These are phyloP conservation scores for Ilex asprella DNA, from an alignment of 257 asterid genomes.

Conservation along the genomic window DNA sequence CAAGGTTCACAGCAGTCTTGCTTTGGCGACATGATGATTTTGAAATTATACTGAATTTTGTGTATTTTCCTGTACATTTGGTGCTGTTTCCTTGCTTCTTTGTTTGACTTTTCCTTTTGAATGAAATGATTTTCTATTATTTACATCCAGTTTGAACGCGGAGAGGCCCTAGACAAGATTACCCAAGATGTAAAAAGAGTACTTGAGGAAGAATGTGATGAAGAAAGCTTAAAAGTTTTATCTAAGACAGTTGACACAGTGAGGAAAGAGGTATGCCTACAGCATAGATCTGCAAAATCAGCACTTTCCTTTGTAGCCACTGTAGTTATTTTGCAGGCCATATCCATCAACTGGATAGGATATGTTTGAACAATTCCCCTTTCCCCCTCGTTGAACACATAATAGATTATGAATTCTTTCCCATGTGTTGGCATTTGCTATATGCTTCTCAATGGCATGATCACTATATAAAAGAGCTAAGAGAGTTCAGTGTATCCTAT, in stretches of 20 bases:
- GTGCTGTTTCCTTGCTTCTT: conserved; percentile 1
- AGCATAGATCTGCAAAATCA: no score
- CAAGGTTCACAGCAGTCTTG: conserved; percentile 48
- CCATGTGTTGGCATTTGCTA: no score
- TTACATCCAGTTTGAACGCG: conserved; percentile 73
- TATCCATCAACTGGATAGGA: no score
- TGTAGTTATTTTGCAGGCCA: no score
- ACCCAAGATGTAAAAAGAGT: conserved; percentile 56
- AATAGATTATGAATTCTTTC: no score
- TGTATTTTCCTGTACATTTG: background rate
- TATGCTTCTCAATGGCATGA: no score
- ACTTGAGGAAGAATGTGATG: conserved; percentile 77
- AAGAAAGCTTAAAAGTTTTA: conserved; percentile 68
- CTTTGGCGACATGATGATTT: background rate
- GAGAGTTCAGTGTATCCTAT: no score
- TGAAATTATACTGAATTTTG: conserved; percentile 1
- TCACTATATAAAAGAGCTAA: no score
- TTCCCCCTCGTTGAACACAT: no score
- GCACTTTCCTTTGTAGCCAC: no score
- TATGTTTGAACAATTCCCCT: no score
- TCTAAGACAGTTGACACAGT: conserved; percentile 85
- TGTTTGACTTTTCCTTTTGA: background rate
- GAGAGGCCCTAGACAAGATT: conserved; percentile 89
- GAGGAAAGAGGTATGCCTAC: conserved; percentile 67
- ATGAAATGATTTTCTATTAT: conserved; percentile 13